These are phyloP conservation scores for Leccinum subgranulosum DNA, from an alignment of 768 basidiomycete genomes.

Conservation along the genomic window DNA sequence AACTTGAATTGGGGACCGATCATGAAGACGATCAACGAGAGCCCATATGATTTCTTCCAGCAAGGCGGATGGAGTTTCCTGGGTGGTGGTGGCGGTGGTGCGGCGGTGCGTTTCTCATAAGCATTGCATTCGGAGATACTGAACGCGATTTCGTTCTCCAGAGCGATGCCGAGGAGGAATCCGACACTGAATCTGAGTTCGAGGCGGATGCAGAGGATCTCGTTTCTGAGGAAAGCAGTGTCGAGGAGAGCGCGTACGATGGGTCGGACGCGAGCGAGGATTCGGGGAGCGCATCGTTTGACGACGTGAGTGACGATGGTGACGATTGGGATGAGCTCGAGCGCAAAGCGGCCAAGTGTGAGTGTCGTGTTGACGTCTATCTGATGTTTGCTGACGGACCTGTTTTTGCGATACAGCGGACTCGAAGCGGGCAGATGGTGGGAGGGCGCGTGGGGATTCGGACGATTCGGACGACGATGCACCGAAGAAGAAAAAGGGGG, in stretches of 20 bases:
- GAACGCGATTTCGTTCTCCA: conserved; percentile 37
- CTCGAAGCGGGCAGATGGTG: conserved; percentile 43
- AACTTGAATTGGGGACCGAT: conserved; percentile 98
- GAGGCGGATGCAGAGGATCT: conserved; percentile 46
- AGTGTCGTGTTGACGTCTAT: conserved; percentile 9
- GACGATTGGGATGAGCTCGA: conserved; percentile 98
- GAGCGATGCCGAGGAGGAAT: conserved; percentile 61
- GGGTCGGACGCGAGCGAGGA: conserved; percentile 53
- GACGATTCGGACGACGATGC: conserved; percentile 52
- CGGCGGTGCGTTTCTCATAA: conserved; percentile 49
- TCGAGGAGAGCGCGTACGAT: conserved; percentile 54
- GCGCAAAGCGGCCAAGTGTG: conserved; percentile 85
- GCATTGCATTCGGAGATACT: conserved; percentile 24
- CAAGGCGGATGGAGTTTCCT: conserved; percentile 98
- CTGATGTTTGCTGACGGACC: neutral
- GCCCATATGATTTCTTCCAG: conserved; percentile 92
- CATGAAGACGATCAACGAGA: conserved; percentile 98
- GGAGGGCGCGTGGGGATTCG: conserved; percentile 40
- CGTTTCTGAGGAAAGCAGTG: conserved; percentile 42
- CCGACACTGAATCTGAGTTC: conserved; percentile 68
- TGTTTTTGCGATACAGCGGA: conserved; percentile 36
- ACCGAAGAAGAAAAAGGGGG: conserved; percentile 43
- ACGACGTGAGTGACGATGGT: conserved; percentile 65
- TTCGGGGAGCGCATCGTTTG: conserved; percentile 64
- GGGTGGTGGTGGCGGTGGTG: conserved; percentile 57